Evolutionary conservation across 139 green algal species (phyloP).

Genomic region (Haematococcus lacustris): DNA sequence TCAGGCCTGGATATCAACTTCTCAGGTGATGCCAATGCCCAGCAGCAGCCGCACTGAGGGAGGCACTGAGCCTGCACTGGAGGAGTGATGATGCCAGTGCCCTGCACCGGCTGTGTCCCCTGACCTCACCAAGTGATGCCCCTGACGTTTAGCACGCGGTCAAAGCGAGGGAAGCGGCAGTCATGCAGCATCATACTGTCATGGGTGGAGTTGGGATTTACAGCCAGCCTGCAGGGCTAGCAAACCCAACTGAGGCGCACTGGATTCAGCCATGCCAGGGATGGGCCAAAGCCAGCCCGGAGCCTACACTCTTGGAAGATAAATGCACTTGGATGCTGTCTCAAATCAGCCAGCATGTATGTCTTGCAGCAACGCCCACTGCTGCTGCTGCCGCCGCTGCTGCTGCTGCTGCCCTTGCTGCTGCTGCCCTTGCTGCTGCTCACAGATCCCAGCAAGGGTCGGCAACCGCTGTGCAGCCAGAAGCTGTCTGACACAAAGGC

Average conservation of each 20-base stretch:
- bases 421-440: not conserved
- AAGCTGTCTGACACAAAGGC: slow-evolving; percentile 52
- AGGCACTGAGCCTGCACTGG: not conserved
- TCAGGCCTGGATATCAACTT: slow-evolving; percentile 82
- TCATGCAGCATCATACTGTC: not conserved
- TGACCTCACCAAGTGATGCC: not conserved
- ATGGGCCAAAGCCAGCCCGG: too few species aligned
- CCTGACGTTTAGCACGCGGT: not conserved
- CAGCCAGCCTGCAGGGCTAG: too few species aligned
- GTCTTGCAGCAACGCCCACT: too few species aligned
- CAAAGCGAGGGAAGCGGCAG: not conserved
- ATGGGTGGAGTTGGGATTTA: too few species aligned
- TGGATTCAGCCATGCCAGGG: too few species aligned
- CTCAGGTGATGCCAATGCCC: too few species aligned
- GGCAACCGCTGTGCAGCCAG: slow-evolving; percentile 59
- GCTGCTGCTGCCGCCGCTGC: too few species aligned
- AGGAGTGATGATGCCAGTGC: not conserved
- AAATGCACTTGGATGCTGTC: too few species aligned
- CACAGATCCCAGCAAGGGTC: not conserved
- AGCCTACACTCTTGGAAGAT: too few species aligned
- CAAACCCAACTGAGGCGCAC: too few species aligned
- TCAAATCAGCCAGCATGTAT: too few species aligned
- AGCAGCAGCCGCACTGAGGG: too few species aligned
- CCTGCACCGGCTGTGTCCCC: not conserved
- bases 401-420: not conserved